phyloP scores from a whole-genome alignment of 2,329 filamentous ascomycete genomes.

The Aureobasidium sp. region DNA sequence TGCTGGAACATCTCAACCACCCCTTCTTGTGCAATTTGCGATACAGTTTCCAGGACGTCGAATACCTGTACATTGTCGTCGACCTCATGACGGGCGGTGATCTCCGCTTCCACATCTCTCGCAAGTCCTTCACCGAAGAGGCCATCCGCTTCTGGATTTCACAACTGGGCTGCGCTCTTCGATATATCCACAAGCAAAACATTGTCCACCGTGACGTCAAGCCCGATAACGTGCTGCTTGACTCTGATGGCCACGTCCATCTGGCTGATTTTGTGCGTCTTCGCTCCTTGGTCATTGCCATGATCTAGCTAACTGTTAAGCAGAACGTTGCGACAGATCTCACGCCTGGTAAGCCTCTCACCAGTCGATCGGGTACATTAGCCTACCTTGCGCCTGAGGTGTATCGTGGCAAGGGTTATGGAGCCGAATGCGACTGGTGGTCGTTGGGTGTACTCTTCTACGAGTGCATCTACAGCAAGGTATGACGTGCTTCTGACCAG shows the following conservation, averaged over 20 bases:
- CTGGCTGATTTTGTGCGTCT: constrained; percentile 84
- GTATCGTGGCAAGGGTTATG: constrained; percentile 83
- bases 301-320: background rate
- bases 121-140: constrained; percentile 97
- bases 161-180: constrained; percentile 82
- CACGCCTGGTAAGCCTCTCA: constrained; percentile 70
- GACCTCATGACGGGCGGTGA: constrained; percentile 98
- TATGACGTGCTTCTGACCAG: constrained; percentile 34
- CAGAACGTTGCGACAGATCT: constrained; percentile 97
- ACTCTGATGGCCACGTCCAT: constrained; percentile 89
- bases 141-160: constrained; percentile 96
- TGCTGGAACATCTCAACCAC: constrained; percentile 97
- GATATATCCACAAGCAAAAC: constrained; percentile 76
- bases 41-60: constrained; percentile 98
- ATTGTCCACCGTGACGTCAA: constrained; percentile 91
- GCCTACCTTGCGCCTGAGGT: constrained; percentile 96
- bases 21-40: constrained; percentile 97
- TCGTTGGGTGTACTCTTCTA: constrained; percentile 97
- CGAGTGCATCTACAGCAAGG: constrained; percentile 99
- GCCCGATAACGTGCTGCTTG: constrained; percentile 83
- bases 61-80: constrained; percentile 96
- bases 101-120: constrained; percentile 91
- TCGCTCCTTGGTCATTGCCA: background rate
- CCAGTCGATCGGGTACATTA: constrained; percentile 92
- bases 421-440: constrained; percentile 94